Evolutionary conservation across 140 eudicot genomes (phyloP).

Genomic region (Anethum foeniculum): DNA sequence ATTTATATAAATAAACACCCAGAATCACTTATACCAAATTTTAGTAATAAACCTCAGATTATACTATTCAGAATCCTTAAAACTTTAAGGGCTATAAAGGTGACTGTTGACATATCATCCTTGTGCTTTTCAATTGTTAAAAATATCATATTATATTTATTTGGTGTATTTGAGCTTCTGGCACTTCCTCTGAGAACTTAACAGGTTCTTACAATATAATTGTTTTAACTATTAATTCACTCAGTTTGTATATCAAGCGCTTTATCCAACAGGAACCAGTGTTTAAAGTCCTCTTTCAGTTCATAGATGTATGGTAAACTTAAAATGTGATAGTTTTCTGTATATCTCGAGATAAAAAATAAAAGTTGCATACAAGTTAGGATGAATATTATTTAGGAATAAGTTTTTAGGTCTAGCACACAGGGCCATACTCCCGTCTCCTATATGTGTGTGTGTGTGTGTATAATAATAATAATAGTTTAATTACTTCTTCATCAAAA

Average conservation of each 20-base stretch:
- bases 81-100: neutral
- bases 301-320: neutral
- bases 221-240: neutral
- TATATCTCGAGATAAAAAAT: neutral
- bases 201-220: neutral
- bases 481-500: neutral
- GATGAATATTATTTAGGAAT: neutral
- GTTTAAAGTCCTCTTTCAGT: neutral
- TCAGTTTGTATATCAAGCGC: neutral
- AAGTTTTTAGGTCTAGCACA: neutral
- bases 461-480: neutral
- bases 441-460: neutral
- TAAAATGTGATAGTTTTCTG: neutral
- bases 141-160: neutral
- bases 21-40: neutral
- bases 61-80: neutral
- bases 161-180: constrained; percentile 1
- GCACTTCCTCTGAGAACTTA: neutral
- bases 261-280: neutral
- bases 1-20: neutral
- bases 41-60: neutral
- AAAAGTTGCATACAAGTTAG: neutral
- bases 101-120: neutral
- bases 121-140: neutral
- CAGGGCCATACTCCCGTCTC: neutral